Base-by-base conservation (phyloP, 805 yeast species). In the Schwanniomyces sp. region DNA sequence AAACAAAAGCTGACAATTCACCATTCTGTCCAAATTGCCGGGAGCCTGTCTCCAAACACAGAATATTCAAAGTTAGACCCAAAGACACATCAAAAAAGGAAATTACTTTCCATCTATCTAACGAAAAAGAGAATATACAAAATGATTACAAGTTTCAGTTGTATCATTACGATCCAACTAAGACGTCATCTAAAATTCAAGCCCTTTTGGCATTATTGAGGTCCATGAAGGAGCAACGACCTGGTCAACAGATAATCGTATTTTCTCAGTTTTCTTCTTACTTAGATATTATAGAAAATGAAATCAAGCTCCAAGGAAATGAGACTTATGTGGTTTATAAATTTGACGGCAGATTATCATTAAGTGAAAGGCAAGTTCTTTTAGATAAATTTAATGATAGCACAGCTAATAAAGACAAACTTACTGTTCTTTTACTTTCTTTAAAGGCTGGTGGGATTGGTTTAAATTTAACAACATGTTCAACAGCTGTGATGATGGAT, bases 391-490 rank as follows among this genome's bases (percentile, higher is more conserved):
- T 92, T 60, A 61, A 68, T 18, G 48, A 54, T 5, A 46, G 46
- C 7, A 46, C 61, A 0, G 54, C 64, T 34, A 68, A 68, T 40
- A 59, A 67, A 2, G 54, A 64, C 54, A 52, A 59, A 29, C 54
- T 72, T 9, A 75, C 78, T 4, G 77, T 91, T 1, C 62, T 91
- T 9, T 68, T 91, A 18, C 62, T 91, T 16, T 86, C 96, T 7
- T 68, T 91, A 52, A 91, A 90, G 63, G 96, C 97, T 0, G 97
- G 97, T 21, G 97, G 97, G 7, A 96, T 91, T 10, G 97, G 97
- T 0, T 72, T 91, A 52, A 91, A 91, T 59, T 70, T 91, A 50
- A 91, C 96, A 0, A 81, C 85, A 43, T 96, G 97, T 0, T 85
- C 88, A 0, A 76, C 80, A 30, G 97, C 95, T 2, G 90, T 84